Evolutionary conservation across 768 basidiomycete genomes (phyloP), one percentile per base, ranked within the genome.

Genomic region (Tricholoma matsutake): DNA sequence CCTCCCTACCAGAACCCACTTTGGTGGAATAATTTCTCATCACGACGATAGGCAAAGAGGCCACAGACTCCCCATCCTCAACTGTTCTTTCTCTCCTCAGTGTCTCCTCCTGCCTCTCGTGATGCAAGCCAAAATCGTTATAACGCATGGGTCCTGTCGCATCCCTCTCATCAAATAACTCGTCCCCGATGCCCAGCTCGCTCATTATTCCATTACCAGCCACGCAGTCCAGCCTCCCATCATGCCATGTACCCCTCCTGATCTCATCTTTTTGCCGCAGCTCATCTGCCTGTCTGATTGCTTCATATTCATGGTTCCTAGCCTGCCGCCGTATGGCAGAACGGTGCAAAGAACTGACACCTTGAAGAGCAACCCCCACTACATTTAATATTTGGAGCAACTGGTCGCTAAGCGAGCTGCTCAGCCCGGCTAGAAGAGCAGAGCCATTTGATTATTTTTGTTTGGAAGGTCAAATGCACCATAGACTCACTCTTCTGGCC

Each of bases 161-260:
- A 59, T 75, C 65, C 20, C 60, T 62, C 7, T 71, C 70, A 8
- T 65, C 66, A 63, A 87, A 80, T 3, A 66, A 66, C 71, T 96
- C 94, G 57, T 93, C 85, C 0, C 94, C 94, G 2, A 91, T 69
- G 2, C 94, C 95, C 1, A 97, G 80, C 71, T 96, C 94, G 54
- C 84, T 82, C 76, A 97, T 94, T 53, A 91, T 71, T 2, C 96
- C 95, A 62, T 88, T 94, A 0, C 94, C 95, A 1, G 92, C 87
- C 32, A 96, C 75, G 61, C 86, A 87, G 69, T 96, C 96, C 34
- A 97, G 61, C 55, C 96, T 80, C 8, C 89, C 91, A 69, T 98
- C 96, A 65, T 95, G 93, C 86, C 88, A 95, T 28, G 78, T 81
- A 0, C 92, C 92, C n/a, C 74, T 66, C 18, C 72, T 72, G 61